Base-by-base conservation (phyloP, 306 rosid species). In the Morella rubra region DNA sequence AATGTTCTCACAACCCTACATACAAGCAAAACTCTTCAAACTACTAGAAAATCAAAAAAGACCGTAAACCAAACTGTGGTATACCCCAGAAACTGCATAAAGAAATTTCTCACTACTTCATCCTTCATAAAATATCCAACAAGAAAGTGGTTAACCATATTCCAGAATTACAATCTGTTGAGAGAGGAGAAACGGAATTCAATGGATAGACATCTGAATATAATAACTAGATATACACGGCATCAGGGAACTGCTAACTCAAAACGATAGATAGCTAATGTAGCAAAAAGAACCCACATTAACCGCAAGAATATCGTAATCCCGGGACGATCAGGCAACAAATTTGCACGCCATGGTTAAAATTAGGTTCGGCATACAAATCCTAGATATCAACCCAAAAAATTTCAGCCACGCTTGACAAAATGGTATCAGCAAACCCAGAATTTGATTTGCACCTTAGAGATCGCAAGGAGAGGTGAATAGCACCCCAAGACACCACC, bases 1-100 rank as follows among this genome's bases (percentile, higher is more conserved):
- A 53, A 62, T 44, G 44, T 73, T 14, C 59, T 45, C 49, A 67
- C 54, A 42, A 52, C 77, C 22, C 72, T 47, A 49, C 9, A 69
- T 41, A 6, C 71, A 44, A 80, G 73, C 59, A 69, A 19, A 62
- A 62, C 47, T 59, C 80, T 69, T 66, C 75, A 67, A 78, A 56
- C 14, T 46, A 79, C 24, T 58, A 8, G 73, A 37, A 67, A 75
- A 49, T 44, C 24, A 65, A 68, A 20, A 62, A 5, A 62, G 8
- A 65, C 4, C 59, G 27, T 52, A 27, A 59, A 32, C 37, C 37
- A 32, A 32, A 32, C 3, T 32, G 37, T 32, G 37, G 37, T 32
- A 32, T 32, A 32, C 19, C 44, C 13, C 2, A 37, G 20, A 61
- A 61, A 32, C 41, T 27, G 68, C 42, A 61, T 18, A 61, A 19